Evolutionary conservation across 805 yeast species (phyloP), one percentile per base, ranked within the genome.

Genomic region (Monosporozyma aquatica): DNA sequence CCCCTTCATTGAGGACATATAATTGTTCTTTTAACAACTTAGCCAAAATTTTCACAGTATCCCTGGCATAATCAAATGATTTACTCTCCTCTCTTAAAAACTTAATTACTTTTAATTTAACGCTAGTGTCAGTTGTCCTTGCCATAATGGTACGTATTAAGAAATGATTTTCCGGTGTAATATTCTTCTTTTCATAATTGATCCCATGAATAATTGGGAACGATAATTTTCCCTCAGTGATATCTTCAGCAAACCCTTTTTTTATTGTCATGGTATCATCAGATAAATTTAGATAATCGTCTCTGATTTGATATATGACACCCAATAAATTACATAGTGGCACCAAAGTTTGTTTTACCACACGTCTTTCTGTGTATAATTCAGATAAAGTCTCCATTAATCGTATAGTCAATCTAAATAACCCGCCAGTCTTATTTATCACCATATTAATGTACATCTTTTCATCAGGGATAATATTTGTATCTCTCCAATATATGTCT

Each of bases 401-500:
- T 45, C 78, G 67, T 3, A 82, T 76, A 0, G 90, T 78, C 27
- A 89, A 65, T 48, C 96, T 68, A 56, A 87, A 83, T 27, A 89
- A 66, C 0, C 97, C 97, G 1, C 95, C 95, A 0, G 97, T 89
- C 52, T 82, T 89, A 55, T 86, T 80, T 72, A 75, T 74, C 7
- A 83, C 95, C 96, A 90, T 89, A 29, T 70, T 70, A 26, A 79
- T 58, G 55, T 89, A 89, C 54, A 84, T 78, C 1, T 61, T 58
- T 46, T 78, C 82, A 4, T 68, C 65, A 0, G 92, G 92, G 37
- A 81, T 69, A 13, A 50, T 44, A 13, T 27, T 38, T 14, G 38
- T 38, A 43, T 87, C 95, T 47, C 97, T 69, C 96, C 97, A 89
- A 59, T 79, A 82, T 17, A 89, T 70, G 52, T 89, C 97, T 46